These are phyloP conservation scores for Tolypocladium nubicola DNA, from an alignment of 2,329 filamentous ascomycete genomes.

Conservation along the genomic window DNA sequence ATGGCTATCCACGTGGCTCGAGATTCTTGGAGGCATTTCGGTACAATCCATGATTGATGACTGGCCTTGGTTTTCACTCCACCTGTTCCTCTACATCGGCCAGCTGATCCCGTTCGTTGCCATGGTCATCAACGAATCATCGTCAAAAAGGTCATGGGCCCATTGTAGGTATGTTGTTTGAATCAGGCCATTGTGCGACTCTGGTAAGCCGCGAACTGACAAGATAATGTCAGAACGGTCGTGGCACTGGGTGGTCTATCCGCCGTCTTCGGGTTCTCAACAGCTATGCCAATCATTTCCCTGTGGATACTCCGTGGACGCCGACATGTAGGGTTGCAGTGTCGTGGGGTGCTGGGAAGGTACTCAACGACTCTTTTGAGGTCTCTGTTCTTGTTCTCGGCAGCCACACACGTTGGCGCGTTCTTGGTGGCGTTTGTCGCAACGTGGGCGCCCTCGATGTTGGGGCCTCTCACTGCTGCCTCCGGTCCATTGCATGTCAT, in stretches of 20 bases:
- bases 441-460: neutral
- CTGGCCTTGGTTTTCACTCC: slow-evolving; percentile 8
- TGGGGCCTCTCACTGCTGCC: neutral
- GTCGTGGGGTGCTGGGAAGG: neutral
- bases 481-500: neutral
- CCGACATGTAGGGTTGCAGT: neutral
- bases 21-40: neutral
- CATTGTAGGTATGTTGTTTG: neutral
- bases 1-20: neutral
- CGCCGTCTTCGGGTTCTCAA: slow-evolving; percentile 1
- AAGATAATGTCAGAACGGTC: neutral
- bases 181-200: neutral
- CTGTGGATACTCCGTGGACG: neutral
- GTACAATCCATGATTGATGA: neutral
- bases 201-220: neutral
- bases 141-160: neutral
- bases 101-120: slow-evolving; percentile 3
- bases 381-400: slow-evolving; percentile 1
- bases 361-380: neutral
- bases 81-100: slow-evolving; percentile 6
- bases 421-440: slow-evolving; percentile 5
- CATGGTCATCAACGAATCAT: slow-evolving; percentile 1
- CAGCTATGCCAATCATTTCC: slow-evolving; percentile 2
- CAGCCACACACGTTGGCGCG: slow-evolving; percentile 3
- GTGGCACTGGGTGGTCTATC: neutral